phyloP scores from a whole-genome alignment of 2,329 filamentous ascomycete genomes.

The Nothophaeocryptopus gaeumannii region DNA sequence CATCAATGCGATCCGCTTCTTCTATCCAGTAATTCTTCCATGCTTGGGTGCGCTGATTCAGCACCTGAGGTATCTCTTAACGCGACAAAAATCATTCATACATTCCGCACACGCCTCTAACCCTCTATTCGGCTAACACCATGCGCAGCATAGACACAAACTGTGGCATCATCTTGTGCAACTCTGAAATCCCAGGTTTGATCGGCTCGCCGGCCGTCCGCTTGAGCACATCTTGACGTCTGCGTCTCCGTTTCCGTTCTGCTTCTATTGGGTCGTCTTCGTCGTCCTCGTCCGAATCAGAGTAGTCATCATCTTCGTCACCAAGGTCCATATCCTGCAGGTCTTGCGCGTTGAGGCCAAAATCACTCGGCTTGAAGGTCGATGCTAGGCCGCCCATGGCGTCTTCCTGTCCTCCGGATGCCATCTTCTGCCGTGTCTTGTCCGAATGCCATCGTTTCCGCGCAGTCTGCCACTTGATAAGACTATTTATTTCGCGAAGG shows the following conservation, averaged over 20 bases:
- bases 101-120: neutral
- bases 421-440: slow-evolving; percentile 99
- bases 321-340: slow-evolving; percentile 81
- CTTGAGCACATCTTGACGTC: slow-evolving; percentile 71
- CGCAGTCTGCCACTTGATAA: slow-evolving; percentile 92
- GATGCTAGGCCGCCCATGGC: slow-evolving; percentile 53
- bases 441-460: slow-evolving; percentile 97
- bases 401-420: slow-evolving; percentile 64
- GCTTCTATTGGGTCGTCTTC: slow-evolving; percentile 83
- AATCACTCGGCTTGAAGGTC: slow-evolving; percentile 75
- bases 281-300: slow-evolving; percentile 67
- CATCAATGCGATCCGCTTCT: too few species aligned
- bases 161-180: slow-evolving; percentile 34
- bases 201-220: slow-evolving; percentile 37
- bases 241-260: slow-evolving; percentile 73
- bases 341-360: slow-evolving; percentile 84
- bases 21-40: too few species aligned
- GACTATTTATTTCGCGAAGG: slow-evolving; percentile 73
- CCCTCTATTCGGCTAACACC: slow-evolving; percentile 32
- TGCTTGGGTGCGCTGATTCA: too few species aligned
- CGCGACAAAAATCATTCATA: neutral
- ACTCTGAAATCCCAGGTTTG: slow-evolving; percentile 36
- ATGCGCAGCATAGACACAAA: slow-evolving; percentile 37
- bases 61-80: too few species aligned
- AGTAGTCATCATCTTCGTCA: slow-evolving; percentile 65